phyloP scores from a whole-genome alignment of 1,139 yeast genomes.

The Suhomyces wounanorum region DNA sequence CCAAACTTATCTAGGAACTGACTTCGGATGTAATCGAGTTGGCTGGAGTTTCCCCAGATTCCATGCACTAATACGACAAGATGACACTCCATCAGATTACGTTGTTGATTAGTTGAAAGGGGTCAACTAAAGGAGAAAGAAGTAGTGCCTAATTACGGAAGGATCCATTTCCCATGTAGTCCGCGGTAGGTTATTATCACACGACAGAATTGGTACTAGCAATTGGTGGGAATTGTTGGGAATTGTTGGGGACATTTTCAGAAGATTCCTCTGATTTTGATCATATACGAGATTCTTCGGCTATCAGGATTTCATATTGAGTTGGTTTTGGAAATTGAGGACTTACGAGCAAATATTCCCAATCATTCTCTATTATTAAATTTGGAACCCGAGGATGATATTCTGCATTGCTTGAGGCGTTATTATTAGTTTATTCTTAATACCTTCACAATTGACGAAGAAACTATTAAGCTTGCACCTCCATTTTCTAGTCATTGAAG shows the following conservation, averaged over 20 bases:
- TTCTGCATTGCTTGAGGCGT: too few species aligned
- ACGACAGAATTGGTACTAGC: background rate
- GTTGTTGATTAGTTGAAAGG: background rate
- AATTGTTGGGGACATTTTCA: background rate
- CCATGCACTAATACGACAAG: slow-evolving; percentile 78
- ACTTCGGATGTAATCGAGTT: slow-evolving; percentile 58
- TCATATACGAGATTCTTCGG: background rate
- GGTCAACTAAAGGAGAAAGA: background rate
- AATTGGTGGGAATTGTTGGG: background rate
- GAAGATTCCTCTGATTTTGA: background rate
- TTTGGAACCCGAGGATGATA: too few species aligned
- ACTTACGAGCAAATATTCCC: too few species aligned
- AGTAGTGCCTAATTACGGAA: background rate
- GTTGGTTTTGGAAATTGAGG: background rate
- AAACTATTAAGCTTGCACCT: too few species aligned
- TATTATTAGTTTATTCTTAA: too few species aligned
- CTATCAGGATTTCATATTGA: background rate
- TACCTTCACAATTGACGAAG: too few species aligned
- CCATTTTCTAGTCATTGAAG: too few species aligned
- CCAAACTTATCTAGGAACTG: slow-evolving; percentile 5
- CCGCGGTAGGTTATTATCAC: background rate
- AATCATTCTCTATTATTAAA: too few species aligned
- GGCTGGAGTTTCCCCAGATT: slow-evolving; percentile 76
- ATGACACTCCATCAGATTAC: slow-evolving; percentile 33
- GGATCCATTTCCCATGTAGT: background rate